Percentiles rank a stretch among this genome's conserved stretches.
phyloP scores from a whole-genome alignment of 139 green algal genomes.

The Eudorina sp. region DNA sequence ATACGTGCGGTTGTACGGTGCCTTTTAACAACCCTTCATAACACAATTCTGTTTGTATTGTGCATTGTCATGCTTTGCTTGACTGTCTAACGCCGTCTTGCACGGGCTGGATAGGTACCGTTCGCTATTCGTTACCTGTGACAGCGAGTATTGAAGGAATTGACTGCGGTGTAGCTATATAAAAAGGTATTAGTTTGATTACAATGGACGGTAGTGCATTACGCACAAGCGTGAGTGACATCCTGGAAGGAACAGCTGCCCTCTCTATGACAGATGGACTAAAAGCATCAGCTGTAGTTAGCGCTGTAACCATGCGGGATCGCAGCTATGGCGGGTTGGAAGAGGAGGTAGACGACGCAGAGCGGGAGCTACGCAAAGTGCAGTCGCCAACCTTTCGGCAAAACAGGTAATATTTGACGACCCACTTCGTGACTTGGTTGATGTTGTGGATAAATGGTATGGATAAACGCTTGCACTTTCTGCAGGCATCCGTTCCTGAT shows the following conservation, averaged over 20 bases:
- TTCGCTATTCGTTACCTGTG: too few relatives aligned
- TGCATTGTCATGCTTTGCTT: too few relatives aligned
- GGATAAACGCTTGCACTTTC: not conserved
- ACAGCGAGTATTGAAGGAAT: too few relatives aligned
- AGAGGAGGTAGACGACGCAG: not conserved
- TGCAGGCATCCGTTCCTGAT: slow-evolving; percentile 69
- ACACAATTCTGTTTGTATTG: too few relatives aligned
- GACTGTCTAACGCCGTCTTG: too few relatives aligned
- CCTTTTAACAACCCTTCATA: too few relatives aligned
- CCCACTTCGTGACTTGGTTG: too few relatives aligned
- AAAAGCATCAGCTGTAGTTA: not conserved
- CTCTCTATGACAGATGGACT: not conserved
- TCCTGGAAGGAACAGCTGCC: not conserved
- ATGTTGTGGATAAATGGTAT: not conserved
- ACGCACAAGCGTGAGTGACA: slow-evolving; percentile 1
- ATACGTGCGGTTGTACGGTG: too few relatives aligned
- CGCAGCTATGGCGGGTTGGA: not conserved
- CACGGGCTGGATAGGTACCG: too few relatives aligned
- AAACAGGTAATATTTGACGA: slow-evolving; percentile 19
- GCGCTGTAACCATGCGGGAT: slow-evolving; percentile 23
- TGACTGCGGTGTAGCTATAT: too few relatives aligned
- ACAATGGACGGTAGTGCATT: slow-evolving; percentile 7
- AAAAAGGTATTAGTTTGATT: not conserved
- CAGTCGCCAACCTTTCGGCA: slow-evolving; percentile 8
- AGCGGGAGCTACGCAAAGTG: not conserved